Evolutionary conservation across 371 early-diverging fungal species (phyloP), one percentile per base, ranked within the genome.

Genomic region (Rhizopus microsporus): DNA sequence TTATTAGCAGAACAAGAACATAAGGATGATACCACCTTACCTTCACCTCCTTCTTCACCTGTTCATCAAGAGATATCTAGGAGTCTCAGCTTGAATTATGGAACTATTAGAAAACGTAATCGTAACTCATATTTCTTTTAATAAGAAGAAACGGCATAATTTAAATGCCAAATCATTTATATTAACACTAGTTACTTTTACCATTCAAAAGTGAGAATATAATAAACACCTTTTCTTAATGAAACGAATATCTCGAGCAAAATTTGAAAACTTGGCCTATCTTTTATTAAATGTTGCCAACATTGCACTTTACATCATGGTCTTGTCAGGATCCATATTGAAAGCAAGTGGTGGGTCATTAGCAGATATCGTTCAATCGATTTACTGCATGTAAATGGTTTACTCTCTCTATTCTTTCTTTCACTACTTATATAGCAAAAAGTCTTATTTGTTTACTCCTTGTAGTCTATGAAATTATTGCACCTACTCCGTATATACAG

Each of bases 361-460:
- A 15, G 65, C 64, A 5, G 72, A 74, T 29, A 77, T 74, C 16
- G 65, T 77, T 5, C 67, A 70, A 57, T 43, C 64, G 15, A 67
- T 77, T 40, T 74, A 77, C 59, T 67, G 72, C 63, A 63, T 56
- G 78, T 67, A 68, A 72, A 65, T 47, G 16, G 15, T 43, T 45
- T 8, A 15, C 4, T 23, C 7, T 23, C 4, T 15, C 7, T 16
- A 23, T 9, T 3, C 9, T 5, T 54, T 12, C 13, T 4, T 55
- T 7, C 16, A 3, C 30, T 32, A 13, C 44, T 47, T 29, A 46
- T 51, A 42, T 31, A 3, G 16, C n/a, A 29, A 30, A 23, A 57
- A 71, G 71, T 10, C 48, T 59, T 6, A 51, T 66, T n/a, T 61
- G 69, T 12, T 45, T 67, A 15, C 46, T 74, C n/a, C 44, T 74